These are phyloP conservation scores for Moesziomyces aphidis DNA, from an alignment of 1,284 basidiomycete genomes.

Conservation along the genomic window DNA sequence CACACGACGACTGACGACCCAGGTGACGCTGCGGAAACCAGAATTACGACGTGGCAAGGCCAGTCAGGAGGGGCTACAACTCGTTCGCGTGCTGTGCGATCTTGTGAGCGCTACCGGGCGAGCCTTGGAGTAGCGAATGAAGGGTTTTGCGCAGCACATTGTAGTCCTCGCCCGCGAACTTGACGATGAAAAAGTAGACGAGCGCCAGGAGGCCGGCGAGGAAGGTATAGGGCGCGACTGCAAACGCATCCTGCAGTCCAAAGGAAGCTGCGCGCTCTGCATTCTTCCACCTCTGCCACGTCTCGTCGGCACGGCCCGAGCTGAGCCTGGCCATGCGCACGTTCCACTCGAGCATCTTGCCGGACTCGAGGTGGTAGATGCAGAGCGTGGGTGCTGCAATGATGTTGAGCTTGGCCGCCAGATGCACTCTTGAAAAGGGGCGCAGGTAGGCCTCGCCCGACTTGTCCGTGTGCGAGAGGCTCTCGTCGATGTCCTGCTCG, in stretches of 20 bases:
- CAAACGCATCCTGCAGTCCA: conserved; percentile 46
- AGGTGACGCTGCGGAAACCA: too few species aligned
- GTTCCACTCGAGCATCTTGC: conserved; percentile 65
- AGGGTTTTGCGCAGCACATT: conserved; percentile 29
- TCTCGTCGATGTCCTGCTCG: conserved; percentile 68
- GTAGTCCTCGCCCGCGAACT: conserved; percentile 40
- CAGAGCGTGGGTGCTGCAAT: conserved; percentile 66
- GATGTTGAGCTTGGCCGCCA: conserved; percentile 67
- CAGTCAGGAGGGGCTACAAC: too few species aligned
- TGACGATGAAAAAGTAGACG: conserved; percentile 43
- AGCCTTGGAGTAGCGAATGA: conserved; percentile 14
- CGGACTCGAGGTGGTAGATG: conserved; percentile 64
- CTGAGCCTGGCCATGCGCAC: conserved; percentile 52
- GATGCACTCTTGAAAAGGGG: conserved; percentile 68
- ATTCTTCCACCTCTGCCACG: conserved; percentile 62
- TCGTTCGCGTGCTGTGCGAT: conserved; percentile 8
- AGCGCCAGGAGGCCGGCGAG: conserved; percentile 26
- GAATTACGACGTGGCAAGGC: background rate
- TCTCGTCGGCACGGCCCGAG: conserved; percentile 25
- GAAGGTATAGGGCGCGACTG: conserved; percentile 43
- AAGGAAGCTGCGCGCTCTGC: conserved; percentile 59
- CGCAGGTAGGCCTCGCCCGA: conserved; percentile 66
- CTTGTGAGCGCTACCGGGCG: background rate
- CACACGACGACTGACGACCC: too few species aligned
- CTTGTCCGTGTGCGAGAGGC: conserved; percentile 57